A percentile compares a stretch with the other conserved stretches of the same genome.
phyloP scores from a whole-genome alignment of 768 basidiomycete species.

The Calocera viscosa region DNA sequence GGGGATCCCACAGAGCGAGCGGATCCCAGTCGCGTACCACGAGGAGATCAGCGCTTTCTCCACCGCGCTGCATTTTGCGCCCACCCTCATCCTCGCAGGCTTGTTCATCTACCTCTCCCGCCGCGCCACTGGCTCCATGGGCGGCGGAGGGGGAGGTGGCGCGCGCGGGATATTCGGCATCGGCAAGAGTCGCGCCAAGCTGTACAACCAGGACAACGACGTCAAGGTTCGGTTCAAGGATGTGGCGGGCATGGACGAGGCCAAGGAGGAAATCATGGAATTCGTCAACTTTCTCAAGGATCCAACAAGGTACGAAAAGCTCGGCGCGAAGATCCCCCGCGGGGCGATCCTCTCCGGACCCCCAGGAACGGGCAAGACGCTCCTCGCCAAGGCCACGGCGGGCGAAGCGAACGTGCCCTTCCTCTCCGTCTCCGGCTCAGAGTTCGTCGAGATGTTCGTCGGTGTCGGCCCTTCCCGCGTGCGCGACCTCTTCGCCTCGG shows the following conservation, averaged over 20 bases:
- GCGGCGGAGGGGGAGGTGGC: slow-evolving; percentile 38
- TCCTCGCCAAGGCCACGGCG: slow-evolving; percentile 95
- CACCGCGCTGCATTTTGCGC: slow-evolving; percentile 79
- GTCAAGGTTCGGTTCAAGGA: slow-evolving; percentile 90
- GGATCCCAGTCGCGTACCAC: slow-evolving; percentile 93
- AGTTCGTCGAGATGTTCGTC: slow-evolving; percentile 99
- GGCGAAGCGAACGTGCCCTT: slow-evolving; percentile 97
- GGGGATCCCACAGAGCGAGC: slow-evolving; percentile 79
- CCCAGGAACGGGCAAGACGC: slow-evolving; percentile 95
- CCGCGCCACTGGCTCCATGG: slow-evolving; percentile 43
- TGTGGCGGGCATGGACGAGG: slow-evolving; percentile 99
- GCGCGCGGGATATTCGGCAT: slow-evolving; percentile 91
- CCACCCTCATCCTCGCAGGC: slow-evolving; percentile 85
- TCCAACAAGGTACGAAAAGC: slow-evolving; percentile 82
- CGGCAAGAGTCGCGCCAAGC: slow-evolving; percentile 84
- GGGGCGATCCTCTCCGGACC: slow-evolving; percentile 91
- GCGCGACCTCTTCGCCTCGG: slow-evolving; percentile 91
- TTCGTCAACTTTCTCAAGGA: slow-evolving; percentile 98
- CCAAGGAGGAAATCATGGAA: slow-evolving; percentile 99
- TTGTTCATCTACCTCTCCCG: slow-evolving; percentile 78
- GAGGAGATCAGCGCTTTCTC: slow-evolving; percentile 81
- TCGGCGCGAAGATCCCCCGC: slow-evolving; percentile 95
- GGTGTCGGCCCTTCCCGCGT: slow-evolving; percentile 97
- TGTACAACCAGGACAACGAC: slow-evolving; percentile 95
- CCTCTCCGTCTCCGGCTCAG: slow-evolving; percentile 95